These are phyloP conservation scores for Calamus simplicifolius DNA, from an alignment of 176 grass and related monocot genomes.

Conservation along the genomic window DNA sequence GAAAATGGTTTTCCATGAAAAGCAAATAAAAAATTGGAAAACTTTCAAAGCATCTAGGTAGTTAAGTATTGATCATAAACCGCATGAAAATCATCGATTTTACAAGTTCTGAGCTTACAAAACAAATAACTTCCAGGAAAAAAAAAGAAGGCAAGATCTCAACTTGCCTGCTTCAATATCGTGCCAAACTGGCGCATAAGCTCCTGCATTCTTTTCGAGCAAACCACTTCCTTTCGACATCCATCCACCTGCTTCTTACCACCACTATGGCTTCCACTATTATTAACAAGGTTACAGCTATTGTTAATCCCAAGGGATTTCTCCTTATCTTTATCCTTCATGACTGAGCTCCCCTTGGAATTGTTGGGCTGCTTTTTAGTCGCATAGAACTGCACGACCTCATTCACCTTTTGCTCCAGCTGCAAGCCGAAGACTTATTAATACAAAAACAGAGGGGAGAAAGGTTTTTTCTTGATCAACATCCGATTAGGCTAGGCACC, in stretches of 20 bases:
- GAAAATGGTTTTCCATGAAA: too few species aligned
- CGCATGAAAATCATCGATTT: neutral
- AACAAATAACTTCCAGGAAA: neutral
- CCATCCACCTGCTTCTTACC: slow-evolving; percentile 8
- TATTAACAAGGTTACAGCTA: slow-evolving; percentile 14
- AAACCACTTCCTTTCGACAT: slow-evolving; percentile 21
- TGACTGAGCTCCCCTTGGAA: slow-evolving; percentile 16
- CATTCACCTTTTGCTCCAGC: slow-evolving; percentile 55
- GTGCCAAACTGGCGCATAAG: slow-evolving; percentile 59
- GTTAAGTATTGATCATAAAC: too few species aligned
- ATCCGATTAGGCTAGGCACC: neutral
- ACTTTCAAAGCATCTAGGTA: too few species aligned
- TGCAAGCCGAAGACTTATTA: slow-evolving; percentile 22
- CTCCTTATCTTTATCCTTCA: slow-evolving; percentile 12
- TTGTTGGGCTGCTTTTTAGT: slow-evolving; percentile 36
- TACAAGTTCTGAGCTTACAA: too few species aligned
- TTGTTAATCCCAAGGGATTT: slow-evolving; percentile 22
- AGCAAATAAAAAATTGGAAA: too few species aligned
- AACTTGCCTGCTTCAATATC: slow-evolving; percentile 56
- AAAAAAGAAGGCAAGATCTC: neutral
- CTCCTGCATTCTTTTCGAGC: slow-evolving; percentile 51
- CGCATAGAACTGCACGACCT: slow-evolving; percentile 43
- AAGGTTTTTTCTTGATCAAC: neutral
- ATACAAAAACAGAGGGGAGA: neutral
- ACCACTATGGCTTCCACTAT: slow-evolving; percentile 17